A percentile compares a stretch with the other conserved stretches of the same genome.
Conservation (phyloP, 2,329 filamentous ascomycete genomes). For the Ampelomyces quisqualis region DNA sequence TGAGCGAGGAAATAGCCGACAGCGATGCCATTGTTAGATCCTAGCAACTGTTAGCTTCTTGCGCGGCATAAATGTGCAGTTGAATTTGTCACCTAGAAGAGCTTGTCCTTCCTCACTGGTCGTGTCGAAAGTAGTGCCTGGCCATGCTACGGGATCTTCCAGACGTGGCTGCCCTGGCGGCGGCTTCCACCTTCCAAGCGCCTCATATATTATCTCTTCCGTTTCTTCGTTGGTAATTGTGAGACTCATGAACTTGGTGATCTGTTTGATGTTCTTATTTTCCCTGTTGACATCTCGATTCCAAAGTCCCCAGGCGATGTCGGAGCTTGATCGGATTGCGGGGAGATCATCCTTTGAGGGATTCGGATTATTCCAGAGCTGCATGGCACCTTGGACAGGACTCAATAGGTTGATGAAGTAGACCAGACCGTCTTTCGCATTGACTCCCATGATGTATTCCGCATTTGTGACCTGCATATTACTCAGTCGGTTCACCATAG, state of each 20-base stretch:
- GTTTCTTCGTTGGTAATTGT: constrained; percentile 14
- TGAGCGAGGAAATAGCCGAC: constrained; percentile 16
- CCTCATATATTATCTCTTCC: constrained; percentile 8
- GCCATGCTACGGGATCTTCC: background rate
- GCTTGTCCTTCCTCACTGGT: background rate
- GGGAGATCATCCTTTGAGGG: constrained; percentile 14
- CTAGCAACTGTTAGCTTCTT: constrained; percentile 1
- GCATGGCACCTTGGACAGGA: constrained; percentile 5
- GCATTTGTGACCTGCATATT: constrained; percentile 13
- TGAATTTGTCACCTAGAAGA: background rate
- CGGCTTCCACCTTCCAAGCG: constrained; percentile 1
- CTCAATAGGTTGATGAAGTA: constrained; percentile 12
- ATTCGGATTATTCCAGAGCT: constrained; percentile 4
- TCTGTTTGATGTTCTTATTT: background rate
- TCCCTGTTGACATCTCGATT: constrained; percentile 5
- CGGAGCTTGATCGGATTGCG: constrained; percentile 13
- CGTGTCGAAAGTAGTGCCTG: background rate
- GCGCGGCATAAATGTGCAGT: background rate
- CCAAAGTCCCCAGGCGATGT: constrained; percentile 25
- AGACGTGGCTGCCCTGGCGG: background rate
- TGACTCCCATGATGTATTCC: constrained; percentile 14
- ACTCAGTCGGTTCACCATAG: background rate
- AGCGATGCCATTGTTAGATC: constrained; percentile 11
- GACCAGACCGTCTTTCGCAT: constrained; percentile 7
- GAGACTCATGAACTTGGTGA: constrained; percentile 14